Evolutionary conservation across 352 stramenopile genomes (phyloP), one percentile per base, ranked within the genome.

Genomic region (Globisporangium perplexum): DNA sequence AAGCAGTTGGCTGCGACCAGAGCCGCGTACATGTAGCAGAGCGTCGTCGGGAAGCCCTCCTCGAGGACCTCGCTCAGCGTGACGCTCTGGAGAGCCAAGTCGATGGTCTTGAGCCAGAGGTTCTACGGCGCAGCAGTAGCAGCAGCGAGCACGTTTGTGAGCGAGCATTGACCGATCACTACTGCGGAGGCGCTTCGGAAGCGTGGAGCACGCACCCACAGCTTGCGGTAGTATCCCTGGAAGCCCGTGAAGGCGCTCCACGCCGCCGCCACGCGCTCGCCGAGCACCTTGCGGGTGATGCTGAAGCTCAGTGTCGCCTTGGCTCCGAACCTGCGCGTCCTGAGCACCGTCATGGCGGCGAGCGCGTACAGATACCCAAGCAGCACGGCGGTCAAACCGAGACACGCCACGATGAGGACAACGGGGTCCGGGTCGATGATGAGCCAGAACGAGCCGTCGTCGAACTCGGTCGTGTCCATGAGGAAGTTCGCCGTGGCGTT

Each of bases 21-120:
- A 0, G 24, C 24, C 6, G 55, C 44, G 17, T 66, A 74, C 1
- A 26, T 49, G 22, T 60, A 60, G 1, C 47, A 33, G 7, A 74
- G 55, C 18, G 14, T 4, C 8, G 49, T 22, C 15, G 55, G 50
- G 6, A 59, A 63, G 1, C 69, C 69, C 5, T 44, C 38, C 23
- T 72, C 48, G 24, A 77, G 50, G 39, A 65, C 44, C 23, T 70
- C 47, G 10, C 38, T 22, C 2, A 77, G 62, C 28, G 61, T 48
- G 1, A 68, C 17, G 0, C 36, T 38, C 4, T 72, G 51, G 38
- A 77, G 61, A 0, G 59, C 44, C 2, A 74, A 55, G 22, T 72
- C 65, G 6, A 62, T 41, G 17, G 62, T n/a, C 45, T 74, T 68
- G 1, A 66, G 24, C 30, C 39, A 55, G 0, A 63, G 38, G 33